A percentile compares a stretch with the other conserved stretches of the same genome.
These are phyloP conservation scores for Sphagnum contortum DNA, from an alignment of 225 moss, liverwort and hornwort genomes.

Conservation along the genomic window DNA sequence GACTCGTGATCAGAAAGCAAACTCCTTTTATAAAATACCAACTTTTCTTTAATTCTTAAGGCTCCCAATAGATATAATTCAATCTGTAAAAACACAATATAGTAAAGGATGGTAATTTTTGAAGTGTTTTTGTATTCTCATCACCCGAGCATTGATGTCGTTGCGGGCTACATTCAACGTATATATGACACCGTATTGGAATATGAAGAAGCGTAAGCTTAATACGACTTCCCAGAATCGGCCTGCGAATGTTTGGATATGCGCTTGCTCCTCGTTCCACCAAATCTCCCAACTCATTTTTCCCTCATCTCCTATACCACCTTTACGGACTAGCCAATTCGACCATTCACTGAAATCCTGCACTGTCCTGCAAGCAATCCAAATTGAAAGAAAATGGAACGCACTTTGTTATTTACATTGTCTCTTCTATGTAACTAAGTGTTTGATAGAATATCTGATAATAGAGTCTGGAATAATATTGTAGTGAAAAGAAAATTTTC, in stretches of 20 bases:
- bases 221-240: slow-evolving; percentile 68
- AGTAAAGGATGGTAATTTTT: too few species aligned
- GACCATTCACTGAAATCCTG: slow-evolving; percentile 88
- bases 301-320: slow-evolving; percentile 60
- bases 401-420: too few species aligned
- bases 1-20: too few species aligned
- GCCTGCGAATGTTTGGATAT: slow-evolving; percentile 65
- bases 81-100: too few species aligned
- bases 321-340: slow-evolving; percentile 82
- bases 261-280: slow-evolving; percentile 89
- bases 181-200: slow-evolving; percentile 94
- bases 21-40: too few species aligned
- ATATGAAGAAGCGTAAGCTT: slow-evolving; percentile 84
- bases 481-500: too few species aligned
- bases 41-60: too few species aligned
- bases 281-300: slow-evolving; percentile 82
- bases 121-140: not conserved
- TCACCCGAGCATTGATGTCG: slow-evolving; percentile 34
- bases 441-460: slow-evolving; percentile 56
- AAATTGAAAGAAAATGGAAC: too few species aligned
- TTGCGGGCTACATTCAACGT: slow-evolving; percentile 26
- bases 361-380: slow-evolving; percentile 31
- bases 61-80: too few species aligned
- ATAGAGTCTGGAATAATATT: slow-evolving; percentile 15
- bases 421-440: slow-evolving; percentile 9